Conservation (phyloP, 306 rosid species). For the Vigna trinervia region DNA sequence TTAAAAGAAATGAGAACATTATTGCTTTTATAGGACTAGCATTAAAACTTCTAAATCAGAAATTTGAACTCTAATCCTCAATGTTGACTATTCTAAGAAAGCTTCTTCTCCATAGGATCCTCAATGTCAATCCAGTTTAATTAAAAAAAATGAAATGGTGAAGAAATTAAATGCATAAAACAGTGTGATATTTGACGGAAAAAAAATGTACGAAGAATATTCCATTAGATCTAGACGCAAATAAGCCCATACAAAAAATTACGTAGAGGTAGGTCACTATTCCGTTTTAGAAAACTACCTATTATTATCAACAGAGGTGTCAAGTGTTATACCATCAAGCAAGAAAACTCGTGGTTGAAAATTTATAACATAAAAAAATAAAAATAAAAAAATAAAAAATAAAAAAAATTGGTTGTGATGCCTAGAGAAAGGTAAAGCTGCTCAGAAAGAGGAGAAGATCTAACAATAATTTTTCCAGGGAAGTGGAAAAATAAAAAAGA, state of each 20-base stretch:
- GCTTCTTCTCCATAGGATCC: constrained; percentile 2
- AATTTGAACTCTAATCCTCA: constrained; percentile 10
- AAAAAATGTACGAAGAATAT: neutral
- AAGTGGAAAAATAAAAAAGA: neutral
- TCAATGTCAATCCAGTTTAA: neutral
- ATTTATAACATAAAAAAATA: neutral
- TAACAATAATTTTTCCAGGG: neutral
- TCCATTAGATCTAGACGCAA: neutral
- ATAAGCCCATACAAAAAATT: constrained; percentile 1
- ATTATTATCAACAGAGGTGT: constrained; percentile 5
- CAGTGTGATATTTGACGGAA: neutral
- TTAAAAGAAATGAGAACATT: too few species aligned
- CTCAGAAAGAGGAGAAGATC: constrained; percentile 11
- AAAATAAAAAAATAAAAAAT: too few species aligned
- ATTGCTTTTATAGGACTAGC: neutral
- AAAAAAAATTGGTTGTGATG: constrained; percentile 12
- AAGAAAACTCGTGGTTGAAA: neutral
- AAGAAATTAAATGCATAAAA: neutral
- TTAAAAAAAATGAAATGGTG: neutral
- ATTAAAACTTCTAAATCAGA: neutral
- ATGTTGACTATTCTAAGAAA: neutral
- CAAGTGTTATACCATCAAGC: constrained; percentile 9
- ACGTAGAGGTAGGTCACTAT: constrained; percentile 7
- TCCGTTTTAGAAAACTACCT: constrained; percentile 10
- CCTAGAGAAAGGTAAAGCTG: constrained; percentile 21